Percentiles rank a stretch among this genome's conserved stretches.
Conservation (phyloP, 345 rosid genomes). For the Aquilaria sinensis region DNA sequence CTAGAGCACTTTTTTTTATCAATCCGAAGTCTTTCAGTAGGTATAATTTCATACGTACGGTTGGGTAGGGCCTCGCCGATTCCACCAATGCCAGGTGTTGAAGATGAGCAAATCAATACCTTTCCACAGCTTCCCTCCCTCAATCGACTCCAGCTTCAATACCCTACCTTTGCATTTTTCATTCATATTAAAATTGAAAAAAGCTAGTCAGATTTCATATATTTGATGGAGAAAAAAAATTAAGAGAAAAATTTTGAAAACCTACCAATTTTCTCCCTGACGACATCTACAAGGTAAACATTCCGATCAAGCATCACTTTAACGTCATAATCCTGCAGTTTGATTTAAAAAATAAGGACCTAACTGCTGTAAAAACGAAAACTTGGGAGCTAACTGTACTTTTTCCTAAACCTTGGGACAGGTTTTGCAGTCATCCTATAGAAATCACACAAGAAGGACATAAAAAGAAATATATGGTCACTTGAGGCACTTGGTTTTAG, state of each 20-base stretch:
- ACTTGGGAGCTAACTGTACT: too few relatives aligned
- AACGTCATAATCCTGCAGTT: constrained; percentile 48
- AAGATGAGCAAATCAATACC: constrained; percentile 62
- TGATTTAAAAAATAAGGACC: too few relatives aligned
- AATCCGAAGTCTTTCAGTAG: too few relatives aligned
- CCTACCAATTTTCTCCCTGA: constrained; percentile 36
- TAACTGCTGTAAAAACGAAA: too few relatives aligned
- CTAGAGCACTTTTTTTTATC: too few relatives aligned
- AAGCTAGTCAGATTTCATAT: too few relatives aligned
- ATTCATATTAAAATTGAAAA: too few relatives aligned
- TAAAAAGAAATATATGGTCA: not conserved
- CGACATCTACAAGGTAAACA: constrained; percentile 64
- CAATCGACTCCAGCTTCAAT: constrained; percentile 70
- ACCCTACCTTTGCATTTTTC: constrained; percentile 20
- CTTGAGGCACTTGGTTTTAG: too few relatives aligned
- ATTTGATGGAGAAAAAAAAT: too few relatives aligned
- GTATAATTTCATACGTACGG: constrained; percentile 34
- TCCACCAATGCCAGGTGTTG: constrained; percentile 97
- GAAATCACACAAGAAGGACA: not conserved
- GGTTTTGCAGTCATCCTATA: too few relatives aligned
- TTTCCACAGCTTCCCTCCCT: constrained; percentile 58
- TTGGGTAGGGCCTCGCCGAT: constrained; percentile 58
- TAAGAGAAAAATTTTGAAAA: too few relatives aligned
- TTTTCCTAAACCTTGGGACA: too few relatives aligned
- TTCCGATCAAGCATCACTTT: constrained; percentile 50